phyloP scores from a whole-genome alignment of 148 eudicot species.

The Chenopodium quinoa region DNA sequence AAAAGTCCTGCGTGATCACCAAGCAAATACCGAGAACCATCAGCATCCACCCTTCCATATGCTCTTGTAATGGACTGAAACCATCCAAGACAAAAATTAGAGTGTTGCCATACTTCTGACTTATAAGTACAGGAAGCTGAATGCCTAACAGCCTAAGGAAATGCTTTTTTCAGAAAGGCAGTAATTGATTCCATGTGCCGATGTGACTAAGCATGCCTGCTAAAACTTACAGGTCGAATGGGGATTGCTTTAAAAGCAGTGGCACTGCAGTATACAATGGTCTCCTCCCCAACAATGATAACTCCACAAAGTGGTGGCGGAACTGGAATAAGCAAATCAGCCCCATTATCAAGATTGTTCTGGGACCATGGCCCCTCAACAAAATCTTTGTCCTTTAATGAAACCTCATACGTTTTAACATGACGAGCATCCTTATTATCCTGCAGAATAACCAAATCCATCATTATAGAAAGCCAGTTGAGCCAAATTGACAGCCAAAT shows the following conservation, averaged over 20 bases:
- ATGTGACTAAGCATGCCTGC: background rate
- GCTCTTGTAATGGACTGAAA: constrained; percentile 88
- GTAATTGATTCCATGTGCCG: background rate
- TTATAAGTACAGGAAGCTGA: background rate
- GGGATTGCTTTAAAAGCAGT: constrained; percentile 93
- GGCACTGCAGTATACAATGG: constrained; percentile 93
- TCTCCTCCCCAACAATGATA: constrained; percentile 93
- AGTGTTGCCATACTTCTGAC: background rate
- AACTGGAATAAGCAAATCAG: constrained; percentile 89
- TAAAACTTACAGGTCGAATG: constrained; percentile 71
- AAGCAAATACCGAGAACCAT: constrained; percentile 93
- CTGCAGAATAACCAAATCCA: constrained; percentile 39
- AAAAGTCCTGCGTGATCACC: constrained; percentile 96
- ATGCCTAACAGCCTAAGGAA: background rate
- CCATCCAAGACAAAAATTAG: constrained; percentile 13
- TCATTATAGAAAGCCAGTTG: background rate
- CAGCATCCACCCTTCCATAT: constrained; percentile 96
- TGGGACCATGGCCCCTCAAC: constrained; percentile 89
- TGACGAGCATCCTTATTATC: constrained; percentile 98
- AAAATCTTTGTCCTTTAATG: constrained; percentile 87
- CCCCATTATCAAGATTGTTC: constrained; percentile 88
- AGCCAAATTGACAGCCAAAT: constrained; percentile 2
- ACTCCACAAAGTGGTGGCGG: constrained; percentile 98
- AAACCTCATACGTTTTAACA: constrained; percentile 91
- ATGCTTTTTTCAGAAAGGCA: too few species aligned